A percentile compares a stretch with the other conserved stretches of the same genome.
Conservation (phyloP, 257 asterid species). For the Gardenia jasminoides region DNA sequence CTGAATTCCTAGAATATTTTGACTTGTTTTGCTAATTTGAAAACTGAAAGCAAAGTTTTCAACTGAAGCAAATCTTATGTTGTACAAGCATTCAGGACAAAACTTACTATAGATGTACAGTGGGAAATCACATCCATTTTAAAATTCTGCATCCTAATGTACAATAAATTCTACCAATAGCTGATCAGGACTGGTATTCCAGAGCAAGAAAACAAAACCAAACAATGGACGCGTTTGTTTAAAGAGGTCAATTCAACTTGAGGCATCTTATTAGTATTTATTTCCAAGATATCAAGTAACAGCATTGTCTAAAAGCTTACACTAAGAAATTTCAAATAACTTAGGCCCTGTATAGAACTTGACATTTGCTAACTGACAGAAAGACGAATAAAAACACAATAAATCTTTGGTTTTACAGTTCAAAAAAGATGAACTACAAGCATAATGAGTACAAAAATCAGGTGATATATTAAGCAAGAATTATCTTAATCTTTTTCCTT, state of each 20-base stretch:
- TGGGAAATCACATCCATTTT: not conserved
- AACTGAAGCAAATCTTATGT: not conserved
- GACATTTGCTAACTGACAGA: not conserved
- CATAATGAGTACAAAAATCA: no score
- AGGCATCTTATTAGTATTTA: not conserved
- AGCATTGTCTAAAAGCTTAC: not conserved
- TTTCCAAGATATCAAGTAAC: not conserved
- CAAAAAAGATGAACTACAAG: no score
- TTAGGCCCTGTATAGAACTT: not conserved
- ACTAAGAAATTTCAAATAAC: no score
- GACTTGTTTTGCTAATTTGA: not conserved
- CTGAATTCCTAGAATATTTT: not conserved
- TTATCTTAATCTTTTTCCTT: no score
- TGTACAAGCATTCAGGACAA: not conserved
- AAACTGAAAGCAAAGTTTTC: not conserved
- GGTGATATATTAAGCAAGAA: not conserved
- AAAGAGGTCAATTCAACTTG: not conserved
- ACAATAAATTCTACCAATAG: not conserved
- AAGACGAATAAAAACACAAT: no score
- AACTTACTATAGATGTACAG: not conserved
- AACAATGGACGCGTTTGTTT: not conserved
- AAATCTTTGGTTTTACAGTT: no score
- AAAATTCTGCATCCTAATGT: not conserved
- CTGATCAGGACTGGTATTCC: not conserved
- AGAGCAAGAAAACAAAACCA: not conserved